phyloP scores from a whole-genome alignment of 192 early-diverging fungal genomes.

The Entomortierella lignicola region DNA sequence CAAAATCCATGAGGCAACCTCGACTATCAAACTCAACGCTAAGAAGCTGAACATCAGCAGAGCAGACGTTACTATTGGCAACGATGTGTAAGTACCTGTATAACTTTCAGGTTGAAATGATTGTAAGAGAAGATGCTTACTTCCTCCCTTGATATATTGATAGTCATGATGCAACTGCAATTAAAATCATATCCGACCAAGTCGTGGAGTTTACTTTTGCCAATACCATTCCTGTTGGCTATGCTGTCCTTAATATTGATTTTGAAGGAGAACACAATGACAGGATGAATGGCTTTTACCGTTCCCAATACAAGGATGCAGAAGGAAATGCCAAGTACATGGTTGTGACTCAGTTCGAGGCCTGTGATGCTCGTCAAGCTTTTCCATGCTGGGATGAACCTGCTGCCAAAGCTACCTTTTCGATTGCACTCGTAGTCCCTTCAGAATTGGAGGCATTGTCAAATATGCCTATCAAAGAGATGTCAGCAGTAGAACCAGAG shows the following conservation, averaged over 20 bases:
- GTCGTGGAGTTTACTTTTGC: constrained; percentile 67
- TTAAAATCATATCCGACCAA: constrained; percentile 53
- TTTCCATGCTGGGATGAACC: constrained; percentile 90
- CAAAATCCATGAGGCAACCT: constrained; percentile 23
- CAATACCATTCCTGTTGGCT: constrained; percentile 56
- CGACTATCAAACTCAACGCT: constrained; percentile 27
- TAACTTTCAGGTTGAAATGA: background rate
- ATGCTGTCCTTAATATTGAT: constrained; percentile 36
- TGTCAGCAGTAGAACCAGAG: constrained; percentile 59
- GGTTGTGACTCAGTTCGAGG: constrained; percentile 85
- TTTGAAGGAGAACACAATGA: constrained; percentile 60
- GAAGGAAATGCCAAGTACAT: constrained; percentile 65
- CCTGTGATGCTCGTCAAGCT: constrained; percentile 73
- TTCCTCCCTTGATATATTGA: constrained; percentile 26
- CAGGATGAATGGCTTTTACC: constrained; percentile 86
- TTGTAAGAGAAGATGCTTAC: background rate
- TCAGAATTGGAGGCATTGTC: constrained; percentile 71
- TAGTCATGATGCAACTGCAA: constrained; percentile 47
- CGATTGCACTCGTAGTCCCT: constrained; percentile 72
- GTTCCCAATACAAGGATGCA: constrained; percentile 70
- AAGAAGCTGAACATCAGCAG: constrained; percentile 25
- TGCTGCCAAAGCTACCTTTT: constrained; percentile 81
- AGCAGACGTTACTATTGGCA: constrained; percentile 9
- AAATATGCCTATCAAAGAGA: constrained; percentile 76
- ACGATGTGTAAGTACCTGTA: constrained; percentile 10